phyloP scores from a whole-genome alignment of 768 basidiomycete species.

The Tulasnella sp. region DNA sequence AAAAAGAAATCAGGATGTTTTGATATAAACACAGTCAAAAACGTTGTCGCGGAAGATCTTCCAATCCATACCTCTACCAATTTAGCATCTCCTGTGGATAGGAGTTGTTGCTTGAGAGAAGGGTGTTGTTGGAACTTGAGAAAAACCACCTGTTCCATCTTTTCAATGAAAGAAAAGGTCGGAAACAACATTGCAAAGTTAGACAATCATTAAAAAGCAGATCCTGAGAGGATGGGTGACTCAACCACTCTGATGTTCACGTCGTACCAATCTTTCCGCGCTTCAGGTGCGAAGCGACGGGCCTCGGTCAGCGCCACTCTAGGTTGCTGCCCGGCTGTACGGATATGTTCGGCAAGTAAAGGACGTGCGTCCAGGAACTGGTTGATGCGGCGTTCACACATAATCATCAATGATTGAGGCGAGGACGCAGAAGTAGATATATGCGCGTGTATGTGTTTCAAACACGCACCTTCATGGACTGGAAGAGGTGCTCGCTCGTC shows the following conservation, averaged over 20 bases:
- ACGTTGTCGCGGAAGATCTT: constrained; percentile 22
- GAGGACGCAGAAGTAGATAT: too few species aligned
- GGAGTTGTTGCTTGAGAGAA: constrained; percentile 40
- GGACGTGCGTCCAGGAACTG: constrained; percentile 16
- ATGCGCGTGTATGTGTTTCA: too few species aligned
- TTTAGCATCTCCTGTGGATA: constrained; percentile 39
- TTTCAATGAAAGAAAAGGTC: not conserved
- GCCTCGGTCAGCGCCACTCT: not conserved
- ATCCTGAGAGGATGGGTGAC: not conserved
- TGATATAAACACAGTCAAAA: too few species aligned
- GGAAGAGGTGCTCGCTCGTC: constrained; percentile 58
- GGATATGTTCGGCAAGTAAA: constrained; percentile 18
- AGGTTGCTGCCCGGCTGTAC: constrained; percentile 2
- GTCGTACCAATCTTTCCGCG: constrained; percentile 15
- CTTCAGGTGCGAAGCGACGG: not conserved
- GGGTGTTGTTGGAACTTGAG: constrained; percentile 63
- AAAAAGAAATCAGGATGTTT: not conserved
- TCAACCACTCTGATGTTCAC: constrained; percentile 16
- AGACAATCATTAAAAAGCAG: not conserved
- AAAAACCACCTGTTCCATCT: constrained; percentile 60
- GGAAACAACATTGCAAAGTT: not conserved
- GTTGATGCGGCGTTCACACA: not conserved
- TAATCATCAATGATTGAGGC: not conserved
- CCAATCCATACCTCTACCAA: constrained; percentile 39
- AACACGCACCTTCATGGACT: constrained; percentile 37